Base-by-base conservation (phyloP, 2,329 filamentous ascomycete genomes). In the Didymella lethalis region DNA sequence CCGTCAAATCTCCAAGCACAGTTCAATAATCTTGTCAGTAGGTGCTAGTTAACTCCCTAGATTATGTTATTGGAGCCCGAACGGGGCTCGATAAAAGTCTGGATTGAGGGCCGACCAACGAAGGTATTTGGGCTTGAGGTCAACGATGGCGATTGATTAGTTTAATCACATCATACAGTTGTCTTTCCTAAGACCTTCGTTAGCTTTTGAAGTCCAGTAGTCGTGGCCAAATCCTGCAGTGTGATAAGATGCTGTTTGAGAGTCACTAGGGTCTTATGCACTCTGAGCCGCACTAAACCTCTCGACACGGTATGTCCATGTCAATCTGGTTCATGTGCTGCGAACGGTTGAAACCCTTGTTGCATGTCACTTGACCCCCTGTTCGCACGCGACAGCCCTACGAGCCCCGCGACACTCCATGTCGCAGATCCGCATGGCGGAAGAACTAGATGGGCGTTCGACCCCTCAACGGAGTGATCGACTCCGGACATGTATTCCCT, bases 361-460 rank as follows among this genome's bases (percentile, higher is more conserved):
- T 11, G 25, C 29, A 8, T 29, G 16, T 45, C 41, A 28, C 7
- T 18, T 18, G 3, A 1, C 16, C 48, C 26, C 26, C 11, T 50
- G 48, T 41, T 23, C 28, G n/a, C 34, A n/a, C 32, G 47, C 47
- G 32, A 41, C 48, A 52, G 44, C 28, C 45, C 38, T 58, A 49
- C 40, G 14, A 16, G 0, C 4, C 25, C 45, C 18, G 45, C 23
- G 26, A 49, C 55, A 26, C n/a, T 26, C 2, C 29, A 34, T 14
- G 55, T 49, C 2, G 32, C 55, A 54, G 49, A 54, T 41, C 38
- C 2, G 7, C 5, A 12, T 46, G 25, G 29, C 32, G 29, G 38
- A 18, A 20, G 26, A 6, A 12, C 8, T 38, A 45, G 45, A 14
- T 29, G 11, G 16, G 14, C 5, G 7, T 23, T 18, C 18, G 38